phyloP scores from a whole-genome alignment of 2,329 filamentous ascomycete genomes.

The Phaeosphaeriaceae sp. region DNA sequence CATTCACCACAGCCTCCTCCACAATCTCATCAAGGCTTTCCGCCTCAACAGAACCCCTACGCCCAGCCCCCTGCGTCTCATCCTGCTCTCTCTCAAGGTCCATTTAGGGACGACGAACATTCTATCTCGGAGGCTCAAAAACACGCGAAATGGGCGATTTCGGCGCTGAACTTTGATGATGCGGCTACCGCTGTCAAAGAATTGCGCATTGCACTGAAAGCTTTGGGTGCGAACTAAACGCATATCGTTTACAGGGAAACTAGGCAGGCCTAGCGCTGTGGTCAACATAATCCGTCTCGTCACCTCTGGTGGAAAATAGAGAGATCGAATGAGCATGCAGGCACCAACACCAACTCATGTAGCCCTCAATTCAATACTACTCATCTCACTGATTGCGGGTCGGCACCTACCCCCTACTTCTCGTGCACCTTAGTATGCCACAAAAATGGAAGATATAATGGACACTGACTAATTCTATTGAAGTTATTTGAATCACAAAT shows the following conservation, averaged over 20 bases:
- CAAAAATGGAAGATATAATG: no score
- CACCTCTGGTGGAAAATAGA: no score
- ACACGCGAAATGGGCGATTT: constrained; percentile 96
- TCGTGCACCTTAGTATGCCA: no score
- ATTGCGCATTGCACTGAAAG: constrained; percentile 73
- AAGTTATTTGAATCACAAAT: no score
- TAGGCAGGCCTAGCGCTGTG: background rate
- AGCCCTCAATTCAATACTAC: no score
- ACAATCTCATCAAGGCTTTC: constrained; percentile 11
- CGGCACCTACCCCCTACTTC: no score
- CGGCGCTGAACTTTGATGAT: constrained; percentile 95
- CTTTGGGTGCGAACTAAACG: constrained; percentile 67
- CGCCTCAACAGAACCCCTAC: constrained; percentile 25
- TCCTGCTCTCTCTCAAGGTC: constrained; percentile 39
- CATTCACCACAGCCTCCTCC: constrained; percentile 1
- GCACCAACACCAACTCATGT: no score
- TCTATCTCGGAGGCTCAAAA: constrained; percentile 84
- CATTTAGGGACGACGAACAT: constrained; percentile 68
- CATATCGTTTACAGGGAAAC: background rate
- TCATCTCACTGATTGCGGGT: no score
- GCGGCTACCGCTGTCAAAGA: constrained; percentile 88
- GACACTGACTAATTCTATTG: no score
- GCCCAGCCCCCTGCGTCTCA: constrained; percentile 23
- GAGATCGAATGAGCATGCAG: no score
- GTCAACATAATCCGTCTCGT: no score